Evolutionary conservation across 176 grass and related monocot species (phyloP), one percentile per base, ranked within the genome.

Genomic region (Avena sativa): DNA sequence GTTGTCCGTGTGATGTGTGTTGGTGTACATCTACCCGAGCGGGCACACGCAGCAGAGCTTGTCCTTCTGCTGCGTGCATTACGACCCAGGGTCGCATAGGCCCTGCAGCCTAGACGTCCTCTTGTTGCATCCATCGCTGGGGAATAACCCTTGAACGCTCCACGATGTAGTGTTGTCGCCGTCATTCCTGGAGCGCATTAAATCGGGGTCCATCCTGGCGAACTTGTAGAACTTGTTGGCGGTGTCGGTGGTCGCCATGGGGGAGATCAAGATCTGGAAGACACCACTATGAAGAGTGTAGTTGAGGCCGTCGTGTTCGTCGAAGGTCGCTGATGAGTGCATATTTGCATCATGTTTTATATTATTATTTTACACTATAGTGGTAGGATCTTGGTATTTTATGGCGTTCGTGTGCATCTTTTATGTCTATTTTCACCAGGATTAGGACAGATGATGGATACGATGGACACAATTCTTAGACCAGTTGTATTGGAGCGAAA

Each of bases 21-120:
- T 76, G 30, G 9, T 1, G 76, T 73, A 85, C 0, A 0, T 23
- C 82, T 89, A 89, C n/a, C 66, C 55, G 2, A 0, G 6, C 2
- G 75, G 87, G 66, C 87, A 88, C 43, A 10, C 13, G 74, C 87
- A 89, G 26, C 0, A 11, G 87, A 79, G 64, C 28, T 81, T 28
- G 40, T 40, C 52, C 25, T 0, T 51, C 25, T 75, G 15, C 64
- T 79, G 26, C 1, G 76, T 55, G 38, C 81, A 89, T 63, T 79
- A 89, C 0, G 87, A 79, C 12, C 53, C 64, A 0, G 81, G 81
- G 2, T 81, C 81, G 19, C 87, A 88, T 43, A 79, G 10, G 52
- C 81, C 87, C 53, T 88, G 63, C 53, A 79, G 5, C 20, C 30
- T n/a, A 6, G 40, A 50, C 13, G 81, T 88, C 64, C 53, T 14